Percentiles rank a stretch among this genome's conserved stretches.
Conservation (phyloP, 441 rosid species). For the Pelargonium cotyledonis region DNA sequence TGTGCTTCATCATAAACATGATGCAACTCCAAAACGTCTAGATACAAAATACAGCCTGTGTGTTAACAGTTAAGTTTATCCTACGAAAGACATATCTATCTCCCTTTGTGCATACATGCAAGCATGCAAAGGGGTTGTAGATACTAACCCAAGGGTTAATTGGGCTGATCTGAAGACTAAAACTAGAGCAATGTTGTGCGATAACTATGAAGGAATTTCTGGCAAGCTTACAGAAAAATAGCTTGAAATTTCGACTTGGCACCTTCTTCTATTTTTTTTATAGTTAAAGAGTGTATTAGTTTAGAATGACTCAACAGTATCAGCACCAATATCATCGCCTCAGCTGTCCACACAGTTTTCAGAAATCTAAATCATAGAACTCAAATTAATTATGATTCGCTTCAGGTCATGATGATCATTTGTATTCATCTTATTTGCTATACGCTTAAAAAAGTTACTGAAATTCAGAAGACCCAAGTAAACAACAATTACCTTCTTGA, state of each 20-base stretch:
- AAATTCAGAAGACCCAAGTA: neutral
- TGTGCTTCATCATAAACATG: too few species aligned
- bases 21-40: neutral
- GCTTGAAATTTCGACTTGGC: neutral
- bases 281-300: neutral
- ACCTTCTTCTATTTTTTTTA: too few species aligned
- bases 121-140: neutral
- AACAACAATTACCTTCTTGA: conserved; percentile 50
- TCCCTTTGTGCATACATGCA: neutral
- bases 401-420: neutral
- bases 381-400: neutral
- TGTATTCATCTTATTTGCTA: neutral
- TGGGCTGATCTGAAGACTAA: neutral
- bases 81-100: neutral
- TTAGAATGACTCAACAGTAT: neutral
- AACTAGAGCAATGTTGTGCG: neutral
- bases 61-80: neutral
- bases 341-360: neutral
- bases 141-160: neutral
- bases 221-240: neutral
- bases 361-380: neutral
- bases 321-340: neutral
- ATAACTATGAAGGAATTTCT: neutral
- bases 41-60: neutral
- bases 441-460: neutral